Conservation (phyloP, 2,329 filamentous ascomycete genomes). For the Cyclaneusma minus region DNA sequence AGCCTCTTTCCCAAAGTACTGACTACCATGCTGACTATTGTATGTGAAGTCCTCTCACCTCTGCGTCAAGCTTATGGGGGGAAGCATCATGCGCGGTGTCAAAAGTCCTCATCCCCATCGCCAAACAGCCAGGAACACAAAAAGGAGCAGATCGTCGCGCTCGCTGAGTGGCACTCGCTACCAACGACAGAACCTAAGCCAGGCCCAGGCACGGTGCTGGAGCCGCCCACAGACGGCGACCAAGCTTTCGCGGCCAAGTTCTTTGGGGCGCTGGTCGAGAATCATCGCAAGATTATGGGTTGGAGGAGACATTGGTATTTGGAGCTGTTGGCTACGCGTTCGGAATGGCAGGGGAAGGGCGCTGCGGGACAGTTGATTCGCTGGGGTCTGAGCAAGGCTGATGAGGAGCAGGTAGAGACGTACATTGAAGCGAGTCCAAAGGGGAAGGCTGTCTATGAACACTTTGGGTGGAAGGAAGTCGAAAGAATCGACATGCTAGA, state of each 20-base stretch:
- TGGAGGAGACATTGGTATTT: constrained; percentile 31
- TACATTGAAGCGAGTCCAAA: constrained; percentile 35
- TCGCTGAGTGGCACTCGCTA: constrained; percentile 30
- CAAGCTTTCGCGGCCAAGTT: constrained; percentile 22
- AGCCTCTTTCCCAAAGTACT: no score
- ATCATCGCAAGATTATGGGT: constrained; percentile 23
- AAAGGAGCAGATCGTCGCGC: constrained; percentile 25
- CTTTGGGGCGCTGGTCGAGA: constrained; percentile 21
- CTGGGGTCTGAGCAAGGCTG: constrained; percentile 31
- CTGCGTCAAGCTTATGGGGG: no score
- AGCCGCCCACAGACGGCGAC: constrained; percentile 26
- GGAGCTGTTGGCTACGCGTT: constrained; percentile 28
- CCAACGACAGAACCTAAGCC: constrained; percentile 9
- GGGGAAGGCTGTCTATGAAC: constrained; percentile 30
- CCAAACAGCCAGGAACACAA: no score
- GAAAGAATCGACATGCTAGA: constrained; percentile 22
- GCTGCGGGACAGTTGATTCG: constrained; percentile 26
- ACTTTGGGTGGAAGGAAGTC: constrained; percentile 28
- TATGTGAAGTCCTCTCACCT: no score
- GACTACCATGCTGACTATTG: no score
- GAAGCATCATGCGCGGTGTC: no score
- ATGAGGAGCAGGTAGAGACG: constrained; percentile 24
- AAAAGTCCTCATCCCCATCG: no score
- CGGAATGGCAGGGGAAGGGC: constrained; percentile 28
- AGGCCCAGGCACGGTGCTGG: constrained; percentile 13